Base-by-base conservation (phyloP, 441 rosid species). In the Eruca vesicaria region DNA sequence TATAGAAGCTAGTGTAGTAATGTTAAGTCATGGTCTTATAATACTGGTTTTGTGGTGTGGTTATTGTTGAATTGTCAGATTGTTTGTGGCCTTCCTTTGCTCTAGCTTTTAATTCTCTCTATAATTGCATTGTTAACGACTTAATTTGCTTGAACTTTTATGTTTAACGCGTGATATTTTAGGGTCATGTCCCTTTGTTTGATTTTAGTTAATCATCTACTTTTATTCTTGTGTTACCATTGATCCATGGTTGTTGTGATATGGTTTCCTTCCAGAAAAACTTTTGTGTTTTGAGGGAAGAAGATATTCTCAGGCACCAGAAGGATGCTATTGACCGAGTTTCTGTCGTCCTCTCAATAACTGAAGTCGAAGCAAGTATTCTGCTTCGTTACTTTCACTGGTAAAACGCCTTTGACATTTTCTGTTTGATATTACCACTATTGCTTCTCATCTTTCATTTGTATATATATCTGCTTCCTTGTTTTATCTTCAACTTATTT, bases 351-450 rank as follows among this genome's bases (percentile, higher is more conserved):
- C 96, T 96, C 69, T 96, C 94, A 28, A 88, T 96, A 73, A 67
- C 87, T 19, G 81, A 68, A 81, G 86, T 64, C 4, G 91, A 81
- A n/a, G 97, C 99, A 21, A 83, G 84, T 69, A 73, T 85, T 71
- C 75, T 96, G 50, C 97, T 96, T 31, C 86, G 91, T 31, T 85
- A 82, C 63, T 91, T 69, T 79, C 85, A 87, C 76, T 96, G 98
- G 98, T 93, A 84, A n/a, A 77, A 41, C 0, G 19, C 26, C 63
- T 62, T 21, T 38, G 35, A 50, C 58, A 57, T 70, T 52, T 41
- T 58, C 74, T n/a, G 21, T 72, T 69, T 68, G 32, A 74, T 41
- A 21, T 18, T 23, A 16, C 10, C 23, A 16, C 12, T 59, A 43
- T 60, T 28, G 32, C 58, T 38, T 74, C 63, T 36, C 61, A n/a